Evolutionary conservation across 2,329 filamentous ascomycete genomes (phyloP), one percentile per base, ranked within the genome.

Genomic region (Biscogniauxia mediterranea): DNA sequence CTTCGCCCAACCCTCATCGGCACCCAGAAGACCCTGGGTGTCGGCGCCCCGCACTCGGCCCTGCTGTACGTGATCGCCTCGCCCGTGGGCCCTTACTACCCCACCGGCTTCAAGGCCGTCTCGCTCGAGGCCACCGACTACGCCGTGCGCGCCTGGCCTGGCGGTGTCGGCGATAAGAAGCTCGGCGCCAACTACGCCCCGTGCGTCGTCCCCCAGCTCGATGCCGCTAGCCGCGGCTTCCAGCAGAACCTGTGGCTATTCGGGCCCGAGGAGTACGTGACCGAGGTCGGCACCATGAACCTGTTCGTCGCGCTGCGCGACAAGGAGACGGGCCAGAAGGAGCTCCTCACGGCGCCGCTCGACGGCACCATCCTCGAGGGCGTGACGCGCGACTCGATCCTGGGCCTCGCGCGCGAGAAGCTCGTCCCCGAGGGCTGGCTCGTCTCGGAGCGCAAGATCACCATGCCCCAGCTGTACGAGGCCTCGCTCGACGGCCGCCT

Each of bases 221-320:
- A 97, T 78, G 95, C 95, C 51, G 92, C 93, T 53, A 90, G 88
- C 76, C 87, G 93, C 60, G 95, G 95, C 21, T 97, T 93, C 84
- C 94, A 98, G 80, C 95, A 99, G 82, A 99, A 98, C 79, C 84
- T 99, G 58, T 99, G 95, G 95, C 81, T 99, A 32, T 99, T 98
- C 74, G 93, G 93, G 52, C 89, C 96, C 73, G 92, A 98, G 77
- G 92, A 98, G 76, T 97, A 89, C 73, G 89, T 98, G 61, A 99
- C 95, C 54, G 95, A 99, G 79, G 95, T 97, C 60, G 95, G 95
- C 72, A 98, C 95, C 61, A 99, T 99, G 95, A 99, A 99, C 80
- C 88, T 99, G 75, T 99, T 98, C 73, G 89, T 90, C 32, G 93
- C 90, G 51, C 79, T 98, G 70, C 88, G 87, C 79, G 88, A 96